phyloP scores from a whole-genome alignment of 176 grass and related monocot species.

The Oryza australiensis region DNA sequence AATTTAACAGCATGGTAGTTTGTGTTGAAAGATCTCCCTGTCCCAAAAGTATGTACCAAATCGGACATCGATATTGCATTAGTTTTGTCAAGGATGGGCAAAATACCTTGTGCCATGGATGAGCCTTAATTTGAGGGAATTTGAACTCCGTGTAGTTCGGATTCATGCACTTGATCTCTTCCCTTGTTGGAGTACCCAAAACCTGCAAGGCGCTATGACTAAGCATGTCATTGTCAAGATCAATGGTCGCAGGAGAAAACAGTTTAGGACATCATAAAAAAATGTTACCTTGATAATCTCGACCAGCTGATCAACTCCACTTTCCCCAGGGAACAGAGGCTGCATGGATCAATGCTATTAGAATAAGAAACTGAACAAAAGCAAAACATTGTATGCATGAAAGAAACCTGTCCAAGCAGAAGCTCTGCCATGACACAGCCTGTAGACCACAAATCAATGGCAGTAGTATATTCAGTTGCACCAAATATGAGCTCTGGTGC shows the following conservation, averaged over 20 bases:
- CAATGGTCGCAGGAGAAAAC: not conserved
- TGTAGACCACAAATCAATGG: constrained; percentile 96
- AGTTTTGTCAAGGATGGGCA: not conserved
- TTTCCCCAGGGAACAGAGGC: constrained; percentile 98
- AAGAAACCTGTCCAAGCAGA: constrained; percentile 82
- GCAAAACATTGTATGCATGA: not conserved
- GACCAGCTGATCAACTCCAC: constrained; percentile 96
- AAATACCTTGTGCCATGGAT: constrained; percentile 98
- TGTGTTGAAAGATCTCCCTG: not conserved
- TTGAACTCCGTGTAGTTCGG: constrained; percentile 97
- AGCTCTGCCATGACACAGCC: constrained; percentile 96
- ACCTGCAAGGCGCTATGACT: constrained; percentile 54
- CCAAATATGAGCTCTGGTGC: constrained; percentile 99
- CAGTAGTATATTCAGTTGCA: constrained; percentile 92
- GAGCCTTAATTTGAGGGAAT: constrained; percentile 98
- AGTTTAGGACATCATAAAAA: constrained; percentile 15
- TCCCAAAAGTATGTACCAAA: not conserved
- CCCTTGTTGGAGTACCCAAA: constrained; percentile 97
- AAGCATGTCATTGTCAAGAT: constrained; percentile 40
- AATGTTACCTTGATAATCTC: constrained; percentile 92
- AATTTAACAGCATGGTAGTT: not conserved
- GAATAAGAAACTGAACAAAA: constrained; percentile 11
- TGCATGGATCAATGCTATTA: constrained; percentile 42
- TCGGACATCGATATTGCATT: not conserved
- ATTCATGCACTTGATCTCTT: constrained; percentile 99